Conservation (phyloP, 208 protist genomes). For the Leishmania turanica region DNA sequence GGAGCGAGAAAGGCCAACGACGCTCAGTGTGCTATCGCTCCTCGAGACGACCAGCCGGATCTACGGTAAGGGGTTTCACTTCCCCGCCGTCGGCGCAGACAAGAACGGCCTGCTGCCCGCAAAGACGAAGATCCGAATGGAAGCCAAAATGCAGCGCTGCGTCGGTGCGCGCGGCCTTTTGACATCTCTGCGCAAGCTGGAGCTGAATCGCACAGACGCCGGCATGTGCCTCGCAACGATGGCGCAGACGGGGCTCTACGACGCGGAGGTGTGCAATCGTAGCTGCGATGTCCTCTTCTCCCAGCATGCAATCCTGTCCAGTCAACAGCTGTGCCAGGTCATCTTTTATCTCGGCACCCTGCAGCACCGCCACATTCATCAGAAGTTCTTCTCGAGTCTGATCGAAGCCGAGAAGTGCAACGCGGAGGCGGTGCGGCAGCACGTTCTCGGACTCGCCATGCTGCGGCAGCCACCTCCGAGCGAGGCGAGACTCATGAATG, state of each 20-base stretch:
- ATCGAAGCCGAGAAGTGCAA: constrained; percentile 70
- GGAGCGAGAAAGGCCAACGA: constrained; percentile 32
- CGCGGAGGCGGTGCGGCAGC: constrained; percentile 59
- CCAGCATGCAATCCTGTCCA: constrained; percentile 68
- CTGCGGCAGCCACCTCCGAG: constrained; percentile 68
- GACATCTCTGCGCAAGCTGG: constrained; percentile 42
- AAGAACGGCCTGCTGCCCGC: constrained; percentile 70
- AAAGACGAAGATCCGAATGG: constrained; percentile 85
- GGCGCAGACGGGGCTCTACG: constrained; percentile 81
- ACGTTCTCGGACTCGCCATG: constrained; percentile 84
- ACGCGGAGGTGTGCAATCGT: constrained; percentile 77
- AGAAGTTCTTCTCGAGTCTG: constrained; percentile 76
- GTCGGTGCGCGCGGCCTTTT: constrained; percentile 67
- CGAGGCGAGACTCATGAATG: constrained; percentile 62
- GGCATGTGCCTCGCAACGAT: constrained; percentile 76
- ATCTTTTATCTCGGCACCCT: constrained; percentile 82
- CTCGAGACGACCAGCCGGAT: constrained; percentile 59
- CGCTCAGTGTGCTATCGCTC: constrained; percentile 66
- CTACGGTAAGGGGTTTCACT: constrained; percentile 62
- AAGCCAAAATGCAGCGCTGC: constrained; percentile 88
- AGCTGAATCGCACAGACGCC: constrained; percentile 76
- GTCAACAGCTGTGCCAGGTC: constrained; percentile 80
- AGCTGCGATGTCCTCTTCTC: constrained; percentile 78
- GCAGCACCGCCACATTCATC: constrained; percentile 85
- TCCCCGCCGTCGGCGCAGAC: constrained; percentile 54